Evolutionary conservation across 768 basidiomycete genomes (phyloP).

Genomic region (Neoboletus subvelutipes): DNA sequence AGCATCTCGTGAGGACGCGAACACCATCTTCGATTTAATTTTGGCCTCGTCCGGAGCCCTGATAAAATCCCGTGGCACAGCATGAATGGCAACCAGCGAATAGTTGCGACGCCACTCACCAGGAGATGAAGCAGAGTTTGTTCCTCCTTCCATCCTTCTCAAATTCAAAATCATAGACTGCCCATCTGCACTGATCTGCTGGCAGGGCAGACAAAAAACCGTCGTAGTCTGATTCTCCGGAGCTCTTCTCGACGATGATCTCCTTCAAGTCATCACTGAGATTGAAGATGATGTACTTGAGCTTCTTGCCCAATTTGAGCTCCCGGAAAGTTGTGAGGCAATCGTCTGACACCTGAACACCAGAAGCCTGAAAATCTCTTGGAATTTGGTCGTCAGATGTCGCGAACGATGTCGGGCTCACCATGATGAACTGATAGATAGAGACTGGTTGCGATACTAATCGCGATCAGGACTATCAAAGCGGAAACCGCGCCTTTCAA

Average conservation of each 20-base stretch:
- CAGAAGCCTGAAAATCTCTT: constrained; percentile 27
- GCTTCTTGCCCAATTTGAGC: constrained; percentile 45
- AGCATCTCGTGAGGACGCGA: constrained; percentile 87
- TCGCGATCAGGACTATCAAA: constrained; percentile 20
- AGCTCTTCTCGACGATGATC: constrained; percentile 75
- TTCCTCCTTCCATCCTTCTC: constrained; percentile 76
- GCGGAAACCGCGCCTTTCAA: constrained; percentile 2
- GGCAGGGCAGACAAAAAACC: constrained; percentile 75
- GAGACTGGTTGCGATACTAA: constrained; percentile 23
- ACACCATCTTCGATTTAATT: constrained; percentile 92
- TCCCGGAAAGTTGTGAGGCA: constrained; percentile 39
- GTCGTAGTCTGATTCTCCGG: constrained; percentile 55
- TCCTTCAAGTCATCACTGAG: constrained; percentile 59
- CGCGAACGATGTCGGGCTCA: constrained; percentile 18
- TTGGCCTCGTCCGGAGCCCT: constrained; percentile 89
- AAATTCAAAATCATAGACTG: constrained; percentile 88
- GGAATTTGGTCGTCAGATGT: neutral
- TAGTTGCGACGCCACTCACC: constrained; percentile 54
- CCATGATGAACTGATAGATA: constrained; percentile 31
- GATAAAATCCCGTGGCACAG: neutral
- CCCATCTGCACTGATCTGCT: constrained; percentile 74
- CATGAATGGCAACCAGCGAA: neutral
- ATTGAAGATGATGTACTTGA: constrained; percentile 84
- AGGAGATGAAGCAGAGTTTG: constrained; percentile 84
- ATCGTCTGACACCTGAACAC: constrained; percentile 47